Evolutionary conservation across 78 protist genomes (phyloP).

Genomic region (Dictyostelium discoideum): DNA sequence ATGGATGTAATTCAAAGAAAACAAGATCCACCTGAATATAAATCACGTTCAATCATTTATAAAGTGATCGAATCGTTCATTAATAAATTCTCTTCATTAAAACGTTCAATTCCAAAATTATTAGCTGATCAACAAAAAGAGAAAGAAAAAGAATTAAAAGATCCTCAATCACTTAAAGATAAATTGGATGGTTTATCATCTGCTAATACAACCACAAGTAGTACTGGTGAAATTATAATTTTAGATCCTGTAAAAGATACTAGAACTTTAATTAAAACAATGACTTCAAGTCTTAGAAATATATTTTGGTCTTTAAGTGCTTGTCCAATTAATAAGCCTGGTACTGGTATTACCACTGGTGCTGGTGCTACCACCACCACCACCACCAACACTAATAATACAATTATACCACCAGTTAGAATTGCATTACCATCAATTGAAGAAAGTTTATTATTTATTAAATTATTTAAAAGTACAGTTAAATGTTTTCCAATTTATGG

Average conservation of each 20-base stretch:
- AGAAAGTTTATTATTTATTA: slow-evolving; percentile 66
- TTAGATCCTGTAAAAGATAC: slow-evolving; percentile 69
- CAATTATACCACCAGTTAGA: background rate
- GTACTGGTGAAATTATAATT: background rate
- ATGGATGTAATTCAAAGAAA: slow-evolving; percentile 88
- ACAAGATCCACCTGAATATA: slow-evolving; percentile 27
- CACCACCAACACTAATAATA: background rate
- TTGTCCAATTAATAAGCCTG: background rate
- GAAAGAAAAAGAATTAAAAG: background rate
- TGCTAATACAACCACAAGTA: background rate
- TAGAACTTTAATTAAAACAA: slow-evolving; percentile 80
- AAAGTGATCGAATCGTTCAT: slow-evolving; percentile 86
- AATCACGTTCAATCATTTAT: slow-evolving; percentile 77
- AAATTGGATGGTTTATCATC: background rate
- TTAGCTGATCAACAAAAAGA: slow-evolving; percentile 9
- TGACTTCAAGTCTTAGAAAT: slow-evolving; percentile 90
- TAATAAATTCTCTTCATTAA: slow-evolving; percentile 85
- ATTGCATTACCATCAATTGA: slow-evolving; percentile 35
- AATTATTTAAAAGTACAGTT: slow-evolving; percentile 79
- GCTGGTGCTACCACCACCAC: background rate
- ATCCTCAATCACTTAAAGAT: background rate
- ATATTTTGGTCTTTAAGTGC: slow-evolving; percentile 87
- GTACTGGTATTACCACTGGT: background rate
- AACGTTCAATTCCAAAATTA: slow-evolving; percentile 75
- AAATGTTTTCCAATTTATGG: slow-evolving; percentile 84